These are phyloP conservation scores for Plasmodium vivax DNA, from an alignment of 169 alveolate genomes.

Conservation along the genomic window DNA sequence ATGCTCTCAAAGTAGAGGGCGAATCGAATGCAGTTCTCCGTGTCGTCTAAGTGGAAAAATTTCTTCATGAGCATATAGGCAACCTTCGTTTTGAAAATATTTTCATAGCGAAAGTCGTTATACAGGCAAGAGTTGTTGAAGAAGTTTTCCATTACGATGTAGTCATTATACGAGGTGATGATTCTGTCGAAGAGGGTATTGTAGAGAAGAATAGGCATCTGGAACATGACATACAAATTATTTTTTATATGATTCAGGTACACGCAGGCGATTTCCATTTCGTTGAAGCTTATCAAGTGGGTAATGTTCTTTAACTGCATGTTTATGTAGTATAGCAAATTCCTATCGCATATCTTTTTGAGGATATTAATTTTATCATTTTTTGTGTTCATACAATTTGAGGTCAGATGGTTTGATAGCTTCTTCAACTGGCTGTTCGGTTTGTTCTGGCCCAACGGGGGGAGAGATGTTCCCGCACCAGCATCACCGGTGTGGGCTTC, in stretches of 20 bases:
- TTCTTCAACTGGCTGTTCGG: background rate
- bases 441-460: background rate
- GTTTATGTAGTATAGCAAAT: conserved; percentile 58
- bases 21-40: conserved; percentile 35
- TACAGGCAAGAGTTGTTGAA: conserved; percentile 29
- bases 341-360: conserved; percentile 44
- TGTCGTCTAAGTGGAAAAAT: conserved; percentile 18
- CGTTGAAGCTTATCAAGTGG: conserved; percentile 36
- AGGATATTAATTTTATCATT: conserved; percentile 65
- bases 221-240: conserved; percentile 66
- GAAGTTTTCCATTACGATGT: conserved; percentile 24
- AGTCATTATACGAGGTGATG: conserved; percentile 22
- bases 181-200: conserved; percentile 23
- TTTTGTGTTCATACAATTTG: conserved; percentile 20
- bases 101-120: conserved; percentile 49
- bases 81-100: conserved; percentile 56
- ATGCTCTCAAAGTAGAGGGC: conserved; percentile 51
- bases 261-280: conserved; percentile 60
- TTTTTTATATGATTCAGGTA: conserved; percentile 57
- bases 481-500: too few relatives aligned
- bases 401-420: background rate
- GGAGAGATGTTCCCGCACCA: background rate
- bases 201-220: conserved; percentile 48
- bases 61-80: conserved; percentile 57
- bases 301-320: conserved; percentile 54